Evolutionary conservation across 2,329 filamentous ascomycete genomes (phyloP).

Genomic region (Microcera coccophila): DNA sequence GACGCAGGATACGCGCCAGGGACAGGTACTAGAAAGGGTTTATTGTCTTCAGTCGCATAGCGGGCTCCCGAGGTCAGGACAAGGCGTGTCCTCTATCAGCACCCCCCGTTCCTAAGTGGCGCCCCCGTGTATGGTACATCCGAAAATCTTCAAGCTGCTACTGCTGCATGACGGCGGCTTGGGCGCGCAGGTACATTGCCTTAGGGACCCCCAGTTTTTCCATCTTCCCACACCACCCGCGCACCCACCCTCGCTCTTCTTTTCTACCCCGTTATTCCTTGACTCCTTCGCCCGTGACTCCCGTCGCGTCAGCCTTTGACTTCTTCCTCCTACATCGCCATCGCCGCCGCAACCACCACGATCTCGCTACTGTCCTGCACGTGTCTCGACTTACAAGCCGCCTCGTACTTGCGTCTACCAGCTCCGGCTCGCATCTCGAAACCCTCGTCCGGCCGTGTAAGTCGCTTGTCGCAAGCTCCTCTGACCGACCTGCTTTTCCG

Average conservation of each 20-base stretch:
- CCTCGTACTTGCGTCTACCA: conserved; percentile 3
- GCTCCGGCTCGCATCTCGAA: conserved; percentile 4
- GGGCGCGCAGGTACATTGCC: background rate
- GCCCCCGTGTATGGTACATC: too few relatives aligned
- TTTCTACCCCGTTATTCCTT: conserved; percentile 12
- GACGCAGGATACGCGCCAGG: too few relatives aligned
- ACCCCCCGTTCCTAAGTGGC: too few relatives aligned
- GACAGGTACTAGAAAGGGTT: too few relatives aligned
- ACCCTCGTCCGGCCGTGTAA: conserved; percentile 29
- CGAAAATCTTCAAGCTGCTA: too few relatives aligned
- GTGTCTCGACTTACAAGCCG: conserved; percentile 3
- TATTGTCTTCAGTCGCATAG: too few relatives aligned
- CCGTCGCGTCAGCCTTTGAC: conserved; percentile 29
- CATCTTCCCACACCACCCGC: conserved; percentile 2
- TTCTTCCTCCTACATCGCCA: conserved; percentile 16
- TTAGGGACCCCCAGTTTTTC: conserved; percentile 7
- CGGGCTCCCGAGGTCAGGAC: too few relatives aligned
- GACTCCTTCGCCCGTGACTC: conserved; percentile 26
- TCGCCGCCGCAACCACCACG: conserved; percentile 15
- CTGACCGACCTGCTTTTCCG: conserved; percentile 1
- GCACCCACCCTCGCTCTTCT: conserved; percentile 13
- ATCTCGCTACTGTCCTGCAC: conserved; percentile 9
- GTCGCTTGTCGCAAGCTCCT: conserved; percentile 16
- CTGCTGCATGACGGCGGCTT: background rate
- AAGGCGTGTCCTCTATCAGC: too few relatives aligned